Evolutionary conservation across 768 basidiomycete species (phyloP), one percentile per base, ranked within the genome.

Genomic region (Wakefieldia striispora): DNA sequence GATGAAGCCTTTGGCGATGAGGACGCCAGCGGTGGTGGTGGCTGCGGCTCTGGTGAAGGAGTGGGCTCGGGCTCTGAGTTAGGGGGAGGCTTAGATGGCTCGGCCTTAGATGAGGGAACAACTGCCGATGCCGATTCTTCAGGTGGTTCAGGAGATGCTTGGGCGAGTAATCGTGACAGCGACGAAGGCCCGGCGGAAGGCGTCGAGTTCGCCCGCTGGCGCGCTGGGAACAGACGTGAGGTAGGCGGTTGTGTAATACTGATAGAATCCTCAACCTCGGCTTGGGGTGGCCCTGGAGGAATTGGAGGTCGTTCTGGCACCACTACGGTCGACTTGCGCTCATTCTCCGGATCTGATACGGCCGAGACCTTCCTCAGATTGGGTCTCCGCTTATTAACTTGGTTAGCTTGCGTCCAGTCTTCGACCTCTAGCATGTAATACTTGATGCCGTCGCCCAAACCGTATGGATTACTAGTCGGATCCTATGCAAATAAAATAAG

Each of bases 351-450:
- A 46, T 68, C 68, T 5, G 68, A 68, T 26, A 60, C 51, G 14
- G 70, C 59, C 16, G 76, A 70, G 16, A 71, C 61, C 59, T 83
- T 86, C 61, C 75, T 78, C 9, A 76, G 75, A 8, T 74, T 75
- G 27, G 70, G 67, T 42, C 80, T 75, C 40, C 84, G 80, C 65
- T 85, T 87, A 49, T 80, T 80, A 33, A 79, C 56, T 40, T 70
- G 78, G 41, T 75, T 78, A 1, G 86, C 82, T 58, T 91, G 87
- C 2, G 88, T 91, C 91, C 92, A 95, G 58, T 91, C 89, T 64
- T 95, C 92, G 19, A 94, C 92, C 69, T 94, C 88, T 17, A 95
- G 80, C 83, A 92, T 87, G 67, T 91, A 94, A 58, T 90, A 95
- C 70, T 95, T 95, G 51, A 91, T 84, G 24, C 93, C 92, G 54